phyloP scores from a whole-genome alignment of 2,329 filamentous ascomycete genomes.

The Rutstroemia sp. region DNA sequence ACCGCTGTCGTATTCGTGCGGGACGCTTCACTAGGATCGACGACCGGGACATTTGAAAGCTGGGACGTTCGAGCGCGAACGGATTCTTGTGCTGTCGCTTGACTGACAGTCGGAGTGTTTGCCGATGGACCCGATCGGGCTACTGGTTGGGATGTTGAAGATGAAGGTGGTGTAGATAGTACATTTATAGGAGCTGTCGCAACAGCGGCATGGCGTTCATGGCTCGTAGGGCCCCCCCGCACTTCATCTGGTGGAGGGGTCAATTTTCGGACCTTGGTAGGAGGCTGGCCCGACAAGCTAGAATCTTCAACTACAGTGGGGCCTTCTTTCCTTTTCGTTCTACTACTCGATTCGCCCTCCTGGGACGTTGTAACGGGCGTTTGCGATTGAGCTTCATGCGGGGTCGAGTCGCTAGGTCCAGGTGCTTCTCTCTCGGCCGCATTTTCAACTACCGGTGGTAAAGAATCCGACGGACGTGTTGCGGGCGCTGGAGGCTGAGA shows the following conservation, averaged over 20 bases:
- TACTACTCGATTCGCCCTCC: background rate
- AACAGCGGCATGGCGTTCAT: no score
- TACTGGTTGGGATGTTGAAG: no score
- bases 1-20: no score
- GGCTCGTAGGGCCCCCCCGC: background rate
- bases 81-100: no score
- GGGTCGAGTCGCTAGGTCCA: background rate
- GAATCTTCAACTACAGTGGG: background rate
- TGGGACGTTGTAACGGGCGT: background rate
- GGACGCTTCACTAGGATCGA: no score
- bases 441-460: background rate
- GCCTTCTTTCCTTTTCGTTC: background rate
- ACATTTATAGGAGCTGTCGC: background rate
- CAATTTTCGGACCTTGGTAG: constrained; percentile 1
- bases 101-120: no score
- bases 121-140: no score
- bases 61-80: no score
- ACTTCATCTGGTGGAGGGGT: constrained; percentile 1
- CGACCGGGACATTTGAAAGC: no score
- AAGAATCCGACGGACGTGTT: constrained; percentile 10
- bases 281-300: background rate
- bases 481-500: constrained; percentile 23
- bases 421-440: background rate
- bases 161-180: no score
- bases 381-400: background rate